Conservation (phyloP, 2,329 filamentous ascomycete genomes). For the Penicillium sp. region DNA sequence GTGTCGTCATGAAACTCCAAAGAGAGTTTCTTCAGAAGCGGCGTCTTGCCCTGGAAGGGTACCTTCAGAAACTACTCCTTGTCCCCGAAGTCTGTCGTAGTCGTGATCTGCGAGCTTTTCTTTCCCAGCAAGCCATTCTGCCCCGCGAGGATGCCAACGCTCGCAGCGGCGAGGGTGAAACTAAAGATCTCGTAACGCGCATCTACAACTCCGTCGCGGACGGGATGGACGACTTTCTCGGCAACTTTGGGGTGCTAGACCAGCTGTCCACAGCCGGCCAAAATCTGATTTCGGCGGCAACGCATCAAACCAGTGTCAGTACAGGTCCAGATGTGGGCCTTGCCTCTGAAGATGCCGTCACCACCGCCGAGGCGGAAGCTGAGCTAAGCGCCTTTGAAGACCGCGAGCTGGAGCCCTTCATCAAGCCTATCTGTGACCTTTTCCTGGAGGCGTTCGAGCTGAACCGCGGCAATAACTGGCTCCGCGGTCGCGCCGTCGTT, state of each 20-base stretch:
- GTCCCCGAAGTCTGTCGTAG: constrained; percentile 92
- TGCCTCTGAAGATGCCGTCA: constrained; percentile 45
- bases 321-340: constrained; percentile 43
- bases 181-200: constrained; percentile 76
- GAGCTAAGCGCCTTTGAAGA: constrained; percentile 91
- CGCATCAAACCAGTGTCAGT: constrained; percentile 45
- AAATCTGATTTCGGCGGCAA: constrained; percentile 59
- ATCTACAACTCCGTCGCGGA: constrained; percentile 96
- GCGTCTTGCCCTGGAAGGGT: constrained; percentile 73
- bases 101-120: constrained; percentile 81
- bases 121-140: constrained; percentile 78
- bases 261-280: constrained; percentile 90
- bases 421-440: constrained; percentile 96
- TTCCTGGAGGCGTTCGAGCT: constrained; percentile 95
- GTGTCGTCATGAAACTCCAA: constrained; percentile 94
- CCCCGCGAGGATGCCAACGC: constrained; percentile 56
- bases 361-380: constrained; percentile 74
- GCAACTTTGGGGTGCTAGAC: constrained; percentile 91
- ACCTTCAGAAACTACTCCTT: constrained; percentile 72
- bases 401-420: constrained; percentile 84
- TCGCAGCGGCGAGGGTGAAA: constrained; percentile 55
- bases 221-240: constrained; percentile 95
- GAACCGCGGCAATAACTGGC: constrained; percentile 93
- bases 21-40: constrained; percentile 92
- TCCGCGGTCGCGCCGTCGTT: constrained; percentile 88